These are phyloP conservation scores for Begonia peltatifolia DNA, from an alignment of 306 rosid species.

Conservation along the genomic window DNA sequence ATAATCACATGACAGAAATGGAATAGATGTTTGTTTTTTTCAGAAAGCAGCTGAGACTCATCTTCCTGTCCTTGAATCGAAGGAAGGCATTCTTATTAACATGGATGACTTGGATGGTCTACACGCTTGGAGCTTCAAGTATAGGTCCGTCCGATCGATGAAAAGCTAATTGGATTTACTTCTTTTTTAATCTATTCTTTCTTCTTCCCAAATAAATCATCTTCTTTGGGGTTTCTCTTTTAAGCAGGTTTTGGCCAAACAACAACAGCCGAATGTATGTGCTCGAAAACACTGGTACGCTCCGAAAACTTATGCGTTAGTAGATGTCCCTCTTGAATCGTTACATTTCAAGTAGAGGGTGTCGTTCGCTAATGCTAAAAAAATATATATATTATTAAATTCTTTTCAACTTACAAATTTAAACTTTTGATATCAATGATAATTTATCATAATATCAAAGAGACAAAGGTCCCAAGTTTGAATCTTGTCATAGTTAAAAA, in stretches of 20 bases:
- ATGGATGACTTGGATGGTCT: conserved; percentile 84
- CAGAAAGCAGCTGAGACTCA: conserved; percentile 89
- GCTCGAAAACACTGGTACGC: conserved; percentile 88
- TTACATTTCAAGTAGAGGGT: too few species aligned
- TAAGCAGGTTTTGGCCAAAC: conserved; percentile 85
- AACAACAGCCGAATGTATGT: conserved; percentile 96
- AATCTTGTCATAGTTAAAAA: too few species aligned
- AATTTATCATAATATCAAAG: too few species aligned
- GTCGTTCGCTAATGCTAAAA: too few species aligned
- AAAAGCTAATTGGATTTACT: not conserved
- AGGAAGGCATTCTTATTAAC: conserved; percentile 62
- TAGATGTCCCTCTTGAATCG: too few species aligned
- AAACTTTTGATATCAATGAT: too few species aligned
- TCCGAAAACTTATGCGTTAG: too few species aligned
- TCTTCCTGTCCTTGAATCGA: conserved; percentile 72
- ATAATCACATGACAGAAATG: too few species aligned
- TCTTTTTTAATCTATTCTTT: not conserved
- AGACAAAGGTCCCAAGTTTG: too few species aligned
- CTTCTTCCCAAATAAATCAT: not conserved
- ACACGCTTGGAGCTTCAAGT: conserved; percentile 91
- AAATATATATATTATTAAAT: too few species aligned
- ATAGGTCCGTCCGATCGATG: conserved; percentile 36
- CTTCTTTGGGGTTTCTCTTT: not conserved
- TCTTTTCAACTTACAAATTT: too few species aligned
- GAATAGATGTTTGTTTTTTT: not conserved